These are phyloP conservation scores for Taphrina sp. DNA, from an alignment of 1,139 yeast species.

Conservation along the genomic window DNA sequence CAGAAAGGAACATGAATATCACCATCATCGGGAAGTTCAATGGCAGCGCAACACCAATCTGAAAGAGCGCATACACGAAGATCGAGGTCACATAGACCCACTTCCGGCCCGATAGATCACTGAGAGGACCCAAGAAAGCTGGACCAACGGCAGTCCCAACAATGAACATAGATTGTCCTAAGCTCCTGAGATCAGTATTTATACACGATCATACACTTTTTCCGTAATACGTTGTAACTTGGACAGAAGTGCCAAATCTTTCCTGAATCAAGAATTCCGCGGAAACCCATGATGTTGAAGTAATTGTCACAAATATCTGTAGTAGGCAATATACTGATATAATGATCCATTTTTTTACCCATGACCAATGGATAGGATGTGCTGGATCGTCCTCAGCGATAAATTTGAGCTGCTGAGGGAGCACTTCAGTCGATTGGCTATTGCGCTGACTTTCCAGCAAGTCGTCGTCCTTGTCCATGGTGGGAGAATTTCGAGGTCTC, in stretches of 20 bases:
- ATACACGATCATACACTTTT: no score
- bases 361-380: constrained; percentile 33
- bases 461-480: constrained; percentile 1
- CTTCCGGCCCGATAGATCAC: constrained; percentile 68
- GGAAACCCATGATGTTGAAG: constrained; percentile 29
- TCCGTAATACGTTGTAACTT: constrained; percentile 59
- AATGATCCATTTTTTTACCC: constrained; percentile 31
- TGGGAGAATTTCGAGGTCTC: no score
- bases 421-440: constrained; percentile 1
- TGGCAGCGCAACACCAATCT: constrained; percentile 58
- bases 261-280: constrained; percentile 35
- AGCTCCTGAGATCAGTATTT: no score
- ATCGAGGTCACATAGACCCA: constrained; percentile 46
- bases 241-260: constrained; percentile 54
- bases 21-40: constrained; percentile 56
- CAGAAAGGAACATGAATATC: constrained; percentile 60
- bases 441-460: not conserved
- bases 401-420: constrained; percentile 5
- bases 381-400: constrained; percentile 25
- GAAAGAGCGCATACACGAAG: constrained; percentile 54
- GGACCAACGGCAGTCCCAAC: constrained; percentile 84
- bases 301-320: constrained; percentile 28
- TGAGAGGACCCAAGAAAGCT: constrained; percentile 73
- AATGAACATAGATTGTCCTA: constrained; percentile 71
- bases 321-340: constrained; percentile 18